These are phyloP conservation scores for Gynostemma pentaphyllum DNA, from an alignment of 306 rosid genomes.

Conservation along the genomic window DNA sequence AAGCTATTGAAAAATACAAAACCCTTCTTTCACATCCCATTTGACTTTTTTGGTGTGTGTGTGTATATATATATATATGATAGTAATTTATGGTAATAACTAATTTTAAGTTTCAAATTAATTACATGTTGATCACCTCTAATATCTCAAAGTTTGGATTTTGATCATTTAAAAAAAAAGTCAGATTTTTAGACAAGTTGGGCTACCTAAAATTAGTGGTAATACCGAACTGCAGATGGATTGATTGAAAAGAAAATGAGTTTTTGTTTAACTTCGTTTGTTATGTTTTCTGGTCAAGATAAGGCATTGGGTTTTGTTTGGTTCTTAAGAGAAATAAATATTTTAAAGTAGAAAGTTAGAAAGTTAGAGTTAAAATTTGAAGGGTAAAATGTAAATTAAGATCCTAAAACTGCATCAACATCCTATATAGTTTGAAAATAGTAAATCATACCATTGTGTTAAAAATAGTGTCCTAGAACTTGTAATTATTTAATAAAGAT, in stretches of 20 bases:
- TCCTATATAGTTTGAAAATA: no score
- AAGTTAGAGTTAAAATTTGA: no score
- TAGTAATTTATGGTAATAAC: background rate
- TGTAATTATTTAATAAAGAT: no score
- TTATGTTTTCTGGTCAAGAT: background rate
- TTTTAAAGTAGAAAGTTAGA: background rate
- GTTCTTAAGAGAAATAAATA: background rate
- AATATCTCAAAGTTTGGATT: background rate
- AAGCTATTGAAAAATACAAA: background rate
- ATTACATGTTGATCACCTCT: background rate
- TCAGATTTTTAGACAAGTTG: slow-evolving; percentile 1
- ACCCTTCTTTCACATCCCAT: background rate
- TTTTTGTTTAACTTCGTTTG: background rate
- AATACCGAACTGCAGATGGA: background rate
- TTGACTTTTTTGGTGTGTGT: no score
- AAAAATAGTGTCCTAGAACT: no score
- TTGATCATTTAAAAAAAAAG: background rate
- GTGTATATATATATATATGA: background rate
- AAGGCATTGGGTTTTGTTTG: background rate
- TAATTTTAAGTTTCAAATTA: background rate
- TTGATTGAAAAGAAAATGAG: background rate
- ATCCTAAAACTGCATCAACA: no score
- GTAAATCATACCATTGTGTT: no score
- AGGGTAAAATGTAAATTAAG: no score
- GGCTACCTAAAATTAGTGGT: slow-evolving; percentile 4